Percentiles rank a stretch among this genome's conserved stretches.
Evolutionary conservation across 257 asterid species (phyloP).

Genomic region (Solanum clarkiae): DNA sequence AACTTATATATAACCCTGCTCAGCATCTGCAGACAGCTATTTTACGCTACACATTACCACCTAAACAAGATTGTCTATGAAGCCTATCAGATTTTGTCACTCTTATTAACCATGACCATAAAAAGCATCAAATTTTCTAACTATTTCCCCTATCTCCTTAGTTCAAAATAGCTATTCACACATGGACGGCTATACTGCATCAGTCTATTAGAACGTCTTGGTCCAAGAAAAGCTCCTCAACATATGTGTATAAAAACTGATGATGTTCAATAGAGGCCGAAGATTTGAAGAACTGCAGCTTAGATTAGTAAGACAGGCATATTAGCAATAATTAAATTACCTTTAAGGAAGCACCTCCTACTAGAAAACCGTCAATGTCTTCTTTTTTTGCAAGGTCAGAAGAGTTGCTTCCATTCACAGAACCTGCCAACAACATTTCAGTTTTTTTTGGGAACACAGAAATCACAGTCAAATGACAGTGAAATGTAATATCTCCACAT

Average conservation of each 20-base stretch:
- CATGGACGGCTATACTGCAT: not conserved
- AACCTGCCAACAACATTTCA: slow-evolving; percentile 31
- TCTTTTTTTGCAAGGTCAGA: slow-evolving; percentile 4
- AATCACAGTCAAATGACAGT: not conserved
- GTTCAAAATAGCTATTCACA: not conserved
- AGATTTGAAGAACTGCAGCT: not conserved
- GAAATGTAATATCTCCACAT: not conserved
- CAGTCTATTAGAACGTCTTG: not conserved
- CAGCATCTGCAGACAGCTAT: not conserved
- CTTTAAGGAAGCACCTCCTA: slow-evolving; percentile 26
- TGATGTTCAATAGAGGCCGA: not conserved
- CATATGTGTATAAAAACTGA: not conserved
- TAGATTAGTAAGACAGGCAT: not conserved
- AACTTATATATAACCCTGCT: not conserved
- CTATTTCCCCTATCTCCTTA: not conserved
- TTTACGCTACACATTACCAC: not conserved
- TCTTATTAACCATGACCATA: not conserved
- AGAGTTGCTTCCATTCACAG: slow-evolving; percentile 5
- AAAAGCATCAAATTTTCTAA: not conserved
- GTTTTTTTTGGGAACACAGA: not conserved
- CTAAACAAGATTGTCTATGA: not conserved
- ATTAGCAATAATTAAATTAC: slow-evolving; percentile 16
- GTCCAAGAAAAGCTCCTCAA: not conserved
- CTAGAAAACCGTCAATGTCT: slow-evolving; percentile 1
- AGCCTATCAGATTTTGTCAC: not conserved